A percentile compares a stretch with the other conserved stretches of the same genome.
phyloP scores from a whole-genome alignment of 495 filamentous ascomycete species.

The Penicillium ochrochloron region DNA sequence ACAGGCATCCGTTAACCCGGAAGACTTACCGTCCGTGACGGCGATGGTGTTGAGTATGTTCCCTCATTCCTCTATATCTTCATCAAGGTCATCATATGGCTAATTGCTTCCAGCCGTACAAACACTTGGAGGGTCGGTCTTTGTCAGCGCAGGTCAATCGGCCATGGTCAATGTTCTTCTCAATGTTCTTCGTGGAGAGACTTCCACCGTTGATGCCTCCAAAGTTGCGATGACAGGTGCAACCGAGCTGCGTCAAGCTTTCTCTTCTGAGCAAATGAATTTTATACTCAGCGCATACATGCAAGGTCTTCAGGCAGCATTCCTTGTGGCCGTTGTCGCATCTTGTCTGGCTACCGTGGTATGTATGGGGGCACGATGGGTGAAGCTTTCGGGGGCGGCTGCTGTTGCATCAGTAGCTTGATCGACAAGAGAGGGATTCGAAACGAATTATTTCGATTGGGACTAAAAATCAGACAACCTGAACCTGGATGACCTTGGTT shows the following conservation, averaged over 20 bases:
- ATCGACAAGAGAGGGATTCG: too few relatives aligned
- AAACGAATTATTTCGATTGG: too few relatives aligned
- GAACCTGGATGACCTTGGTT: too few relatives aligned
- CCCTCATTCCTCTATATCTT: too few relatives aligned
- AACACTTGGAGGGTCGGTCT: conserved; percentile 49
- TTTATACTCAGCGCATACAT: conserved; percentile 62
- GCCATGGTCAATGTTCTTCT: conserved; percentile 48
- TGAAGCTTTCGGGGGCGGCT: conserved; percentile 12
- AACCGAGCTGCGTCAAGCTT: conserved; percentile 47
- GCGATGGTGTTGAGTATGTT: too few relatives aligned
- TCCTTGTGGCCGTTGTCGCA: too few relatives aligned
- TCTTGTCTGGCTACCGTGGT: conserved; percentile 16
- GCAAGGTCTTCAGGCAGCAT: conserved; percentile 52
- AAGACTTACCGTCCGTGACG: too few relatives aligned
- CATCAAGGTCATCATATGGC: conserved; percentile 2
- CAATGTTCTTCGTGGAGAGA: conserved; percentile 28
- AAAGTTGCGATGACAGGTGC: conserved; percentile 51
- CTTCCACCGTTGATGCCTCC: conserved; percentile 43
- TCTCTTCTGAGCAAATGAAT: conserved; percentile 45
- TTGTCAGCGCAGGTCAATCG: conserved; percentile 46
- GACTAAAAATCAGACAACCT: too few relatives aligned
- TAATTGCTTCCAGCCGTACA: conserved; percentile 35
- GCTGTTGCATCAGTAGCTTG: conserved; percentile 5
- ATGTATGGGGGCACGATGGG: conserved; percentile 12
- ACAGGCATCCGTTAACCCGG: too few relatives aligned